Evolutionary conservation across 805 yeast species (phyloP), one percentile per base, ranked within the genome.

Genomic region (Myxozyma vanderwaltii): DNA sequence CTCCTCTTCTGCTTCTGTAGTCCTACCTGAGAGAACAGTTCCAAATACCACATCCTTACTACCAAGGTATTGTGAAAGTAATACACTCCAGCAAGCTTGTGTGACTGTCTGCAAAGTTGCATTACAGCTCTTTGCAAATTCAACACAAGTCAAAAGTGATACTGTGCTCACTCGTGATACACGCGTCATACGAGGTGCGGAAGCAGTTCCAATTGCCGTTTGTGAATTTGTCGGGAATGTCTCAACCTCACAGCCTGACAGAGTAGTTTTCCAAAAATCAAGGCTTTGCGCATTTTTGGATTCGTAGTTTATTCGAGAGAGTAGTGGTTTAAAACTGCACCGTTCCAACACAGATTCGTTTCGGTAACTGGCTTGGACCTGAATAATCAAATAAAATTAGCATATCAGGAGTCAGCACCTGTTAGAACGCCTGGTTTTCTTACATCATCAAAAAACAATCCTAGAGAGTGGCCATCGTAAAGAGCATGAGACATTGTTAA

Each of bases 21-120:
- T 33, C 26, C 70, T 57, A 12, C 67, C 68, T 15, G 68, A 54
- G 7, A 60, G 24, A 13, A 65, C 67, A 10, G 67, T 57, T n/a
- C 67, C 67, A 33, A 67, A 66, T 7, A 56, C 56, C 10, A 63
- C 62, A 21, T 64, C 65, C 1, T 13, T n/a, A 13, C 21, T 21
- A 8, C 56, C 58, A 23, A 55, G 41, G 26, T 56, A 64, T 12
- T 19, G 24, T 12, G 67, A 64, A 13, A 59, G 56, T 35, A 62
- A 31, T 29, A 56, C 45, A 12, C 56, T 58, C 59, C 59, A 63
- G 27, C 58, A 63, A 13, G 49, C 35, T 35, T 54, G 63, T 2
- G 61, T 61, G 12, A 65, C 36, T 5, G 63, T 59, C 29, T 59
- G 64, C n/a, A 63, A 17, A 6, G 64, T 62, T 24, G 58, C 51